Base-by-base conservation (phyloP, 2,329 filamentous ascomycete species). In the Verticillium isaacii region DNA sequence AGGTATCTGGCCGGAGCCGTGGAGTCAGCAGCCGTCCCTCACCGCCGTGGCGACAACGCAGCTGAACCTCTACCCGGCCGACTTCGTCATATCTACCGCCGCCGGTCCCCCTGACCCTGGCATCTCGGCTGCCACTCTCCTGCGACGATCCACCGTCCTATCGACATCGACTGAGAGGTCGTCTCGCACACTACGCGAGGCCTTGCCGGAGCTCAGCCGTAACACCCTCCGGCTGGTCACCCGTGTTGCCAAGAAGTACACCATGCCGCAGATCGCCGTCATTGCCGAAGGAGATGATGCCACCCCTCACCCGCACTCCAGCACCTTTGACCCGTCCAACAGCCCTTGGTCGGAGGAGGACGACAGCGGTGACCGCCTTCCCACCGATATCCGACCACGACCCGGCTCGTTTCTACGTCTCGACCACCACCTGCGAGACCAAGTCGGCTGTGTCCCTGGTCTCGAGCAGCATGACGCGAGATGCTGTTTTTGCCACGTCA, bases 341-440 rank as follows among this genome's bases (percentile, higher is more conserved):
- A 63, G 60, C n/a, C 67, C 66, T 9, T 75, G 71, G 74, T 63
- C 70, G 15, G 67, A 69, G 57, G 74, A 75, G 19, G 63, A 66
- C 0, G 67, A 71, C 15, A 68, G 63, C 62, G 15, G 57, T 62
- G 23, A 62, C 60, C 6, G 41, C 12, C 58, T 59, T 5, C 41
- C 32, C 15, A 36, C 15, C 58, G 63, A 64, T 29, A 68, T 69
- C 15, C 61, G 64, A 6, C 73, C 77, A 5, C 67, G 85, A 5
- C 80, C 83, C 0, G 81, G 82, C 23, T 82, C 85, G 65, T 82
- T 83, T 41, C 70, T 85, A 7, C 73, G 68, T n/a, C 64, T 77
- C 19, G 69, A 71, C 14, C 55, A 66, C 0, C 64, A 70, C 3
- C 41, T 67, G 11, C 39, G 32, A 0, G 15, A 59, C 3, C 63